Evolutionary conservation across 805 yeast genomes (phyloP).

Genomic region (Tetrapisispora phaffii): DNA sequence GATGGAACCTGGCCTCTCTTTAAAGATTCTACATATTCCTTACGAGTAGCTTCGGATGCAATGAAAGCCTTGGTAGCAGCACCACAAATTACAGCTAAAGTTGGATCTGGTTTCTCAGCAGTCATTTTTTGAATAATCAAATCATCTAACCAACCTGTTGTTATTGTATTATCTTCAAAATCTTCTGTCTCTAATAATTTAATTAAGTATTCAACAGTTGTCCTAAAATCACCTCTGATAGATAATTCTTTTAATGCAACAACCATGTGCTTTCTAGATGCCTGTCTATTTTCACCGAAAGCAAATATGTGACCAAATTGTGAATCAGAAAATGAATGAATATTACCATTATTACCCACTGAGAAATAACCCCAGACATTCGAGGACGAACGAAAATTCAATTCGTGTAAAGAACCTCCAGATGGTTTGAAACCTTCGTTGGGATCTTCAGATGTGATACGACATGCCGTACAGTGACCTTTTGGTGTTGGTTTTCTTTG

Average conservation of each 20-base stretch:
- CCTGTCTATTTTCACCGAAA: conserved; percentile 96
- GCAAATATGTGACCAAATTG: conserved; percentile 99
- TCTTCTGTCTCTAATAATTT: conserved; percentile 93
- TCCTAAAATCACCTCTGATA: conserved; percentile 96
- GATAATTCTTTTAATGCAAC: conserved; percentile 94
- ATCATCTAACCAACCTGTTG: conserved; percentile 99
- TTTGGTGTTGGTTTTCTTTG: conserved; percentile 93
- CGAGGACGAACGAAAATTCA: conserved; percentile 92
- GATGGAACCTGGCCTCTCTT: conserved; percentile 94
- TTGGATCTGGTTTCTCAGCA: conserved; percentile 92
- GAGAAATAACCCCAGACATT: conserved; percentile 99
- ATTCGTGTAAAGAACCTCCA: conserved; percentile 91
- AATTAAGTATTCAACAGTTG: conserved; percentile 94
- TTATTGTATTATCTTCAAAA: conserved; percentile 90
- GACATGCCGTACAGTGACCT: conserved; percentile 98
- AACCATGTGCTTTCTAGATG: conserved; percentile 97
- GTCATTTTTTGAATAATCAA: conserved; percentile 87
- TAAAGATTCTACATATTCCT: conserved; percentile 62
- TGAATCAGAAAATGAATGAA: conserved; percentile 95
- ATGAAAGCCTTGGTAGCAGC: conserved; percentile 94
- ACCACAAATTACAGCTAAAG: conserved; percentile 89
- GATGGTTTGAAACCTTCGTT: conserved; percentile 99
- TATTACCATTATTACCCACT: conserved; percentile 91
- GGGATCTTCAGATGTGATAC: conserved; percentile 98
- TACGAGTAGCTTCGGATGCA: conserved; percentile 58